Conservation (phyloP, 306 rosid genomes). For the Fragaria vesca region DNA sequence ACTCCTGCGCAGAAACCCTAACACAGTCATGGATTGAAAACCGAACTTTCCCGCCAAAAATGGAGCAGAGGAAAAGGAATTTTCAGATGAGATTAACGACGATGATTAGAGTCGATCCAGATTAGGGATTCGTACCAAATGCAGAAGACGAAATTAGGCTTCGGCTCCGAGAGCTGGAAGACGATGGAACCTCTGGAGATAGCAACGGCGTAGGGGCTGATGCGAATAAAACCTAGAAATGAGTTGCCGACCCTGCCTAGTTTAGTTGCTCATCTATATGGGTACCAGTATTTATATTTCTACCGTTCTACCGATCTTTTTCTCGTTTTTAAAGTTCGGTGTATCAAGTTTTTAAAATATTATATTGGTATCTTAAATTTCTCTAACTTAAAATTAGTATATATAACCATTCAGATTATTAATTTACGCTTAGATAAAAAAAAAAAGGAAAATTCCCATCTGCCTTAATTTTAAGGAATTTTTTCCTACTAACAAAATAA, state of each 20-base stretch:
- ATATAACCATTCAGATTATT: no score
- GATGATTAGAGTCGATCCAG: not conserved
- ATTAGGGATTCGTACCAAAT: not conserved
- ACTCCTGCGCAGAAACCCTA: not conserved
- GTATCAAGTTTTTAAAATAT: no score
- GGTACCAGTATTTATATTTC: no score
- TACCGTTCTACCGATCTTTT: no score
- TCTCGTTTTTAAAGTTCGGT: no score
- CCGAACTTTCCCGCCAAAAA: constrained; percentile 14
- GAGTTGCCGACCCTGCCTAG: not conserved
- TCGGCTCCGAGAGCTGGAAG: not conserved
- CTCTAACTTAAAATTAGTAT: no score
- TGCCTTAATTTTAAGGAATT: no score
- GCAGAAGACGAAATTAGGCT: constrained; percentile 6
- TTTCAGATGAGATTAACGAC: not conserved
- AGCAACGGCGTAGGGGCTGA: not conserved
- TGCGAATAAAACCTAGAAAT: not conserved
- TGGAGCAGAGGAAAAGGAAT: not conserved
- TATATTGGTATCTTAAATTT: no score
- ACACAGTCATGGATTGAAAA: not conserved
- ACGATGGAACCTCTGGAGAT: not conserved
- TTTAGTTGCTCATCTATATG: not conserved
- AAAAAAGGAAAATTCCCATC: no score
- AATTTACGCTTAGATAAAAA: no score
- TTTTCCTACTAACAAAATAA: no score